Evolutionary conservation across 192 early-diverging fungal species (phyloP), one percentile per base, ranked within the genome.

Genomic region (Rhizophagus sp.): DNA sequence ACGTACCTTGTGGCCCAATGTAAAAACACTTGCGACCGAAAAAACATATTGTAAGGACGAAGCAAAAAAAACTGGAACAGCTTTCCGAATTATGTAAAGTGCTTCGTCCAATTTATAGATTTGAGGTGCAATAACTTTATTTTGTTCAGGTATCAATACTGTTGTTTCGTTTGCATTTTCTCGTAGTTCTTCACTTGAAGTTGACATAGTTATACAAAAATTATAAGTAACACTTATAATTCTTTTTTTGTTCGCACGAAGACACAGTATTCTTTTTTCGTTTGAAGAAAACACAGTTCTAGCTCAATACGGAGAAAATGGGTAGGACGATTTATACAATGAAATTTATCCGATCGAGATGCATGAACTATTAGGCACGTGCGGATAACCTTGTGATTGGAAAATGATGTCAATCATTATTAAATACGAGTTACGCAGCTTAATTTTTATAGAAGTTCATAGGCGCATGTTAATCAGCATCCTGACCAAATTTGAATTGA

Each of bases 11-110:
- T 87, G 91, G 13, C 93, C 92, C 19, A 93, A 85, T 2, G 89
- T 88, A 65, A 93, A 81, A 30, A 93, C 84, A 81, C 89, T 92
- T 33, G 89, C 80, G 44, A 93, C 83, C 33, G 91, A 89, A 76
- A 94, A 83, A 19, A 86, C 87, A 65, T 91, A 90, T 62, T 93
- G 91, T n/a, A 94, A 81, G 22, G 92, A 80, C 81, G 91, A 93
- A 0, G 92, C 91, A 25, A 87, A 75, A 19, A 91, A 79, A 30
- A 92, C 83, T 1, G 93, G 92, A 12, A 83, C 64, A 7, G 87
- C 81, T 64, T 88, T 87, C 65, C 73, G 61, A 47, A 86, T 24
- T 44, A 86, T 17, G 72, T 39, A 62, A 19, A 36, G 22, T 25
- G 36, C 68, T 79, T 79, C 78, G 9, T 39, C 27, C 15, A 71